phyloP scores from a whole-genome alignment of 805 yeast species.

The Myxozyma geophila region DNA sequence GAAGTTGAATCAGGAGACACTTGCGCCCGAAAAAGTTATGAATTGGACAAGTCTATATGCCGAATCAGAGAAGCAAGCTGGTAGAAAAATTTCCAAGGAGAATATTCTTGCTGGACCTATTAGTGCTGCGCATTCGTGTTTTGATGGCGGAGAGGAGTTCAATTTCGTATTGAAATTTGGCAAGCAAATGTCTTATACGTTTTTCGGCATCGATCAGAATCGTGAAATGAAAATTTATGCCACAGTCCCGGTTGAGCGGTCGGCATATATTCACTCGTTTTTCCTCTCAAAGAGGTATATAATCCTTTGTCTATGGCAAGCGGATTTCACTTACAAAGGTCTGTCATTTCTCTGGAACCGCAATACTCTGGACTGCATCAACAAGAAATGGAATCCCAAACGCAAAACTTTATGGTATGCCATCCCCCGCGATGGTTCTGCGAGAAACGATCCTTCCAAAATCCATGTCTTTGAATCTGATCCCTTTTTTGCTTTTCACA shows the following conservation, averaged over 20 bases:
- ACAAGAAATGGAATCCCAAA: conserved; percentile 13
- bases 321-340: conserved; percentile 16
- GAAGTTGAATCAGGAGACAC: conserved; percentile 10
- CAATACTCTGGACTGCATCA: conserved; percentile 11
- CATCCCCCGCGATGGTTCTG: conserved; percentile 22
- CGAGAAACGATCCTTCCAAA: conserved; percentile 12
- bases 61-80: background rate
- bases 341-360: conserved; percentile 20
- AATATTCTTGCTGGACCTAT: conserved; percentile 9
- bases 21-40: conserved; percentile 11
- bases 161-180: conserved; percentile 15
- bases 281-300: conserved; percentile 15
- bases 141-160: conserved; percentile 19
- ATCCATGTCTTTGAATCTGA: conserved; percentile 14
- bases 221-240: conserved; percentile 7
- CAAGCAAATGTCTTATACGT: background rate
- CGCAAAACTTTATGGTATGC: conserved; percentile 11
- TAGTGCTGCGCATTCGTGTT: conserved; percentile 21
- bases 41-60: conserved; percentile 7
- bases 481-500: conserved; percentile 15
- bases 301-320: conserved; percentile 21
- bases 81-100: background rate
- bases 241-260: conserved; percentile 4
- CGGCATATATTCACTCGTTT: conserved; percentile 20
- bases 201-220: conserved; percentile 13